Percentiles rank a stretch among this genome's conserved stretches.
Evolutionary conservation across 345 rosid species (phyloP).

Genomic region (Brassica cretica): DNA sequence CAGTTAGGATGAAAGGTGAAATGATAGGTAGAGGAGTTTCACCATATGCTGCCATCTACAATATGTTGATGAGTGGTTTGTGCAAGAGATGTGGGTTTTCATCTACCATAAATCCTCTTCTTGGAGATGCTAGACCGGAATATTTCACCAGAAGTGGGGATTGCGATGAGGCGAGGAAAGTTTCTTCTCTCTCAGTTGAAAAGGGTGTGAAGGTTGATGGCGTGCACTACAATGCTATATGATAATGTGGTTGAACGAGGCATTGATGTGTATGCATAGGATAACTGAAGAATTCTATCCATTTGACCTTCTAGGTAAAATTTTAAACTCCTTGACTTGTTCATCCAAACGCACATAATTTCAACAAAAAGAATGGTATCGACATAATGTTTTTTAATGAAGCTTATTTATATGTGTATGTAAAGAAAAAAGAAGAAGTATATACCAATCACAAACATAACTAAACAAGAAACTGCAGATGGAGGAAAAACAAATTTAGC

Average conservation of each 20-base stretch:
- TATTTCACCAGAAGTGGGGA: conserved; percentile 62
- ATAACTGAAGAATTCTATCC: conserved; percentile 53
- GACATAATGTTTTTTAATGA: too few species aligned
- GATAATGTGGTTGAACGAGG: conserved; percentile 86
- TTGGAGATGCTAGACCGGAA: conserved; percentile 76
- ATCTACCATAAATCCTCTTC: conserved; percentile 61
- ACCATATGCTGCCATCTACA: conserved; percentile 79
- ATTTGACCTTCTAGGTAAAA: too few species aligned
- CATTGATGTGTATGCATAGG: conserved; percentile 50
- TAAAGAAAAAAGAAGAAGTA: too few species aligned
- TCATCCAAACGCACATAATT: too few species aligned
- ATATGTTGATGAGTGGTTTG: conserved; percentile 79
- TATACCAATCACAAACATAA: too few species aligned
- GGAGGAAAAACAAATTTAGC: too few species aligned
- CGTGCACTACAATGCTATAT: conserved; percentile 71
- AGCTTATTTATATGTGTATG: too few species aligned
- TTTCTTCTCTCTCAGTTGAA: conserved; percentile 53
- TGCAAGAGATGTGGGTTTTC: conserved; percentile 70
- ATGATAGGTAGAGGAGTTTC: conserved; percentile 63
- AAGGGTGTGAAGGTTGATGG: conserved; percentile 61
- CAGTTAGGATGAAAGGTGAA: conserved; percentile 50
- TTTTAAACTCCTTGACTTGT: too few species aligned
- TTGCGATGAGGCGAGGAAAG: conserved; percentile 57
- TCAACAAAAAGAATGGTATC: too few species aligned
- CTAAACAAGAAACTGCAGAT: too few species aligned